Percentiles rank a stretch among this genome's conserved stretches.
Conservation (phyloP, 1,284 basidiomycete species). For the Leucoagaricus sp. region DNA sequence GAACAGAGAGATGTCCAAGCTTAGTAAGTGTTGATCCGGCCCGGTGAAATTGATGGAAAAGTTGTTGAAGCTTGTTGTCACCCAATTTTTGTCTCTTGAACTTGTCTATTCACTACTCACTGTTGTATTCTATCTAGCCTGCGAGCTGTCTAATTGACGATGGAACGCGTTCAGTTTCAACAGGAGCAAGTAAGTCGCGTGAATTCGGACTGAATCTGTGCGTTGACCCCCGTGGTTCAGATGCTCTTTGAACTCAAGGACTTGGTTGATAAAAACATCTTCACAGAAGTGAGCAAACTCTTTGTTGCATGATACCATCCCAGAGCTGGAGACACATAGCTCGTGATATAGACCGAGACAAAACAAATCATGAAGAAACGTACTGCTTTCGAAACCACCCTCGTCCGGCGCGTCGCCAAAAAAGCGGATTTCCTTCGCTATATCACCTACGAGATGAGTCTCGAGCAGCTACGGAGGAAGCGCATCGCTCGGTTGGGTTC, state of each 20-base stretch:
- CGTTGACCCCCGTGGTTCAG: slow-evolving; percentile 34
- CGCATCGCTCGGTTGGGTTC: slow-evolving; percentile 73
- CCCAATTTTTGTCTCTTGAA: not conserved
- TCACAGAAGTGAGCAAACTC: slow-evolving; percentile 67
- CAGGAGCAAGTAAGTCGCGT: slow-evolving; percentile 74
- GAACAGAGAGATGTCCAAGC: slow-evolving; percentile 3
- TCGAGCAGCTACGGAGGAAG: slow-evolving; percentile 81
- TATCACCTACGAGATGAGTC: slow-evolving; percentile 88
- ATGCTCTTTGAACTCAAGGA: slow-evolving; percentile 97
- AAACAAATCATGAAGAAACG: slow-evolving; percentile 87
- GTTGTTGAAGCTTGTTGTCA: slow-evolving; percentile 14
- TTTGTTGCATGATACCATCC: not conserved
- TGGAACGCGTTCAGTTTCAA: slow-evolving; percentile 95
- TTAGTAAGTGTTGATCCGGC: not conserved
- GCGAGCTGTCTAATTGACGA: slow-evolving; percentile 32
- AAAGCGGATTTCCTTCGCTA: slow-evolving; percentile 92
- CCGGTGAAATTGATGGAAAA: slow-evolving; percentile 6
- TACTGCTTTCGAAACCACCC: slow-evolving; percentile 80
- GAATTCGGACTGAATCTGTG: not conserved
- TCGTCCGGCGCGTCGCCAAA: slow-evolving; percentile 82
- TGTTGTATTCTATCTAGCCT: not conserved
- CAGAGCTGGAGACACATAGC: slow-evolving; percentile 13
- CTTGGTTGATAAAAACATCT: slow-evolving; percentile 84
- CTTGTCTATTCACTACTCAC: slow-evolving; percentile 12
- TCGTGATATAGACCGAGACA: slow-evolving; percentile 62